Conservation (phyloP, 257 asterid genomes). For the Euphrasia confusa region DNA sequence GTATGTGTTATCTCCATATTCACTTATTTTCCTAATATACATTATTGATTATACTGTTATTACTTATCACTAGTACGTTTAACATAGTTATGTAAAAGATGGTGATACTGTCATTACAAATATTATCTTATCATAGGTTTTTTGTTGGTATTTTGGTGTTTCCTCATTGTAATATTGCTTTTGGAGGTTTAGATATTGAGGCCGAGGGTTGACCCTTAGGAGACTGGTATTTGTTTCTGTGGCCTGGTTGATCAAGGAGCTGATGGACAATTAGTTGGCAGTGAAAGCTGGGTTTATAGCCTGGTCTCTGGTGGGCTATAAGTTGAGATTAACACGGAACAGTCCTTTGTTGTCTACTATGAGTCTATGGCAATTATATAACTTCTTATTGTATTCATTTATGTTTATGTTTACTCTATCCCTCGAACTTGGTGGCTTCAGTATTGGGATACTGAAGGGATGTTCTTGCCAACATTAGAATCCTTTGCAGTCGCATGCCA, state of each 20-base stretch:
- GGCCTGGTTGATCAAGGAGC: not conserved
- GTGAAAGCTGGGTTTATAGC: not conserved
- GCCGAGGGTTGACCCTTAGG: not conserved
- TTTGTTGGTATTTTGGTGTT: too few relatives aligned
- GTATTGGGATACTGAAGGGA: not conserved
- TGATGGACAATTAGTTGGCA: not conserved
- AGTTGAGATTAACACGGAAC: too few relatives aligned
- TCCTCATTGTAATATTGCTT: too few relatives aligned
- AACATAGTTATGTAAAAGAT: not conserved
- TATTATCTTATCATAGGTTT: conserved; percentile 1
- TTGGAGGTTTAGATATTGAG: too few relatives aligned
- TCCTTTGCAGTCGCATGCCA: too few relatives aligned
- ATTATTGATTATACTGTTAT: too few relatives aligned
- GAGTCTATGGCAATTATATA: too few relatives aligned
- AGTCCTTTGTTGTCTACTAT: too few relatives aligned
- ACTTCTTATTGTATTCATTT: not conserved
- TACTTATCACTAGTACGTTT: not conserved
- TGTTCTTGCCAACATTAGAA: not conserved
- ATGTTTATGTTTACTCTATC: not conserved
- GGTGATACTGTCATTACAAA: not conserved
- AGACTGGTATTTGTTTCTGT: not conserved
- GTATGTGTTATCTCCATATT: conserved; percentile 44
- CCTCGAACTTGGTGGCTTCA: not conserved
- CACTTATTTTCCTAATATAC: conserved; percentile 20
- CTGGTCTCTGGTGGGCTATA: too few relatives aligned